Evolutionary conservation across 208 protist genomes (phyloP), one percentile per base, ranked within the genome.

Genomic region (Acanthamoeba healyi): DNA sequence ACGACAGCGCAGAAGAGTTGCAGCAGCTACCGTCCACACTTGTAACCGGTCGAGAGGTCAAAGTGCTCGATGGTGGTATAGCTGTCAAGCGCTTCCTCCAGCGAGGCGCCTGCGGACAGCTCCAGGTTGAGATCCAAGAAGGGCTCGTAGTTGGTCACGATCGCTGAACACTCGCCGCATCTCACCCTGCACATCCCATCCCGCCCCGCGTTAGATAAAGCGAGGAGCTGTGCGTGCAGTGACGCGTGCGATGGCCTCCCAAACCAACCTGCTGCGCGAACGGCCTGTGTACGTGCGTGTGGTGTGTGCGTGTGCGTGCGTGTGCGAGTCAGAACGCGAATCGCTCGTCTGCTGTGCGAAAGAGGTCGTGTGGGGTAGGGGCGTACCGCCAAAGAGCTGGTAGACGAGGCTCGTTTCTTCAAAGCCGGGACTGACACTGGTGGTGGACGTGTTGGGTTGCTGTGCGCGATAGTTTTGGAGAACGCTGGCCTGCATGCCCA

Each of bases 121-220:
- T 93, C 88, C 44, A 93, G 36, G 63, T 81, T 93, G 44, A 93
- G 88, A 29, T 93, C 88, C 29, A 93, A 26, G 67, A 93, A 93
- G 32, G 88, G 88, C 63, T 93, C 88, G 17, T 81, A 81, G 36
- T 93, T 72, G 38, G 88, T 81, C 38, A 93, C 65, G 10, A 93
- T 38, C 17, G 38, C 22, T 5, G 42, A 46, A n/a, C 88, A 93
- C 42, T 56, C 65, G 0, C 24, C 19, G 29, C 88, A 93, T 34
- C 49, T 22, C 65, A 93, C 84, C 54, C 84, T 91, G 3, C 19
- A n/a, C 15, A n/a, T 24, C 19, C 5, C 5, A 67, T 67, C 42
- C n/a, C n/a, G n/a, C n/a, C n/a, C n/a, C n/a, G n/a, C n/a, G 46
- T 61, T 38, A 67, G 10, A 40, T 40, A 36, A 26, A 82, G 19